These are phyloP conservation scores for Cystobasidium onofrii DNA, from an alignment of 768 basidiomycete species.

Conservation along the genomic window DNA sequence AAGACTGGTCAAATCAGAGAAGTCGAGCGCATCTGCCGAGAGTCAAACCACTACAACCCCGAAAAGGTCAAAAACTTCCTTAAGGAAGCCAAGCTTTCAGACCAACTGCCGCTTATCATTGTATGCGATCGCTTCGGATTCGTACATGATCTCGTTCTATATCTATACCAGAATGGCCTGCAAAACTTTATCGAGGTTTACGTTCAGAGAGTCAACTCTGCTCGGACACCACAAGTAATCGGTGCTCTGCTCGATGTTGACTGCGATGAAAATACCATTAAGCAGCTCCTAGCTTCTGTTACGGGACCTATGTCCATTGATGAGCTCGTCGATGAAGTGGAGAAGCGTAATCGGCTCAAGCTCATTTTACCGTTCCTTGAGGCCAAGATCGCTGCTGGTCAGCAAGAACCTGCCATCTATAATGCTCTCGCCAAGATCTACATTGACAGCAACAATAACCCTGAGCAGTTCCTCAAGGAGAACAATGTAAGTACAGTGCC, in stretches of 20 bases:
- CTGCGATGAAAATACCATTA: conserved; percentile 92
- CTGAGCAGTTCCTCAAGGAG: conserved; percentile 94
- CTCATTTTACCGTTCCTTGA: conserved; percentile 96
- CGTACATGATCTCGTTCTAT: conserved; percentile 95
- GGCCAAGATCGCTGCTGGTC: conserved; percentile 81
- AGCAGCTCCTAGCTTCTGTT: conserved; percentile 82
- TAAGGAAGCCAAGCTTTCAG: conserved; percentile 91
- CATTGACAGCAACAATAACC: conserved; percentile 98
- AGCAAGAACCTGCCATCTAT: conserved; percentile 85
- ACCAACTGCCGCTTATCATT: conserved; percentile 96
- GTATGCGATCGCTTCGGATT: conserved; percentile 99
- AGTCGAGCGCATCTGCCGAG: conserved; percentile 95
- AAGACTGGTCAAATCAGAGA: conserved; percentile 97
- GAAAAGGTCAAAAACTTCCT: conserved; percentile 99
- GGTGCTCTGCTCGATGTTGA: conserved; percentile 96
- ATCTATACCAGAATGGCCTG: conserved; percentile 94
- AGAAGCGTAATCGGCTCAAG: conserved; percentile 90
- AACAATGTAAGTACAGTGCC: conserved; percentile 64
- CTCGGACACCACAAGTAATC: conserved; percentile 90
- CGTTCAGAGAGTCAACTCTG: conserved; percentile 94
- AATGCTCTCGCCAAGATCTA: conserved; percentile 98
- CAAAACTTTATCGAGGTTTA: conserved; percentile 99
- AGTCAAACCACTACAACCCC: conserved; percentile 94
- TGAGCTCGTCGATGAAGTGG: conserved; percentile 93
- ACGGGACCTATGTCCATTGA: conserved; percentile 96